A percentile compares a stretch with the other conserved stretches of the same genome.
These are phyloP conservation scores for Cutaneotrichosporon arboriforme DNA, from an alignment of 1,284 basidiomycete species.

Conservation along the genomic window DNA sequence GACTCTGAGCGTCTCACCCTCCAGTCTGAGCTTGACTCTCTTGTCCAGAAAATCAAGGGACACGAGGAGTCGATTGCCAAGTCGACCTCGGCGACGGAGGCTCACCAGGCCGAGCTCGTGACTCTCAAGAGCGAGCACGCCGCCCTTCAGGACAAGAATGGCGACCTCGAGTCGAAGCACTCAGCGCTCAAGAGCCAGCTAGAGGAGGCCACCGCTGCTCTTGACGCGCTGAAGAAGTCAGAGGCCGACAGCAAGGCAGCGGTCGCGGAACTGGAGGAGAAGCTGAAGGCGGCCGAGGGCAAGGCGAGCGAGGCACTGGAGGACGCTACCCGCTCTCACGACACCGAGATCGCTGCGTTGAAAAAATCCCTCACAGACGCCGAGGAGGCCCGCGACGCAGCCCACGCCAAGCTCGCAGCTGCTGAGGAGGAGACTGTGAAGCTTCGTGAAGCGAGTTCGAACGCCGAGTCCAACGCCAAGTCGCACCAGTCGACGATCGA, in stretches of 20 bases:
- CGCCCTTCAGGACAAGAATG: slow-evolving; percentile 18
- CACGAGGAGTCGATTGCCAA: slow-evolving; percentile 13
- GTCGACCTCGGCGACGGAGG: slow-evolving; percentile 8
- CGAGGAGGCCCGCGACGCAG: slow-evolving; percentile 14
- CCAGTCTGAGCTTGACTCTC: slow-evolving; percentile 8
- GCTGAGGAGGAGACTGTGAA: slow-evolving; percentile 5
- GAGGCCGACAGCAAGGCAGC: slow-evolving; percentile 16
- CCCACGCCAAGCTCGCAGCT: slow-evolving; percentile 15
- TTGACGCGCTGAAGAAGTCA: slow-evolving; percentile 19
- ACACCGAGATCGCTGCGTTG: slow-evolving; percentile 4
- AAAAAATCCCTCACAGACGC: slow-evolving; percentile 10
- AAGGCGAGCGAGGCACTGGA: slow-evolving; percentile 10
- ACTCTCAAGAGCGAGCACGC: slow-evolving; percentile 21
- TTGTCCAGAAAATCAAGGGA: background rate
- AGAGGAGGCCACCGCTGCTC: slow-evolving; percentile 19
- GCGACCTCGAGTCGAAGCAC: slow-evolving; percentile 22
- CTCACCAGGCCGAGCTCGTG: slow-evolving; percentile 17
- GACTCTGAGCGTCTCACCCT: slow-evolving; percentile 15
- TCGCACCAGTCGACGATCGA: slow-evolving; percentile 10
- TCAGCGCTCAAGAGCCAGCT: slow-evolving; percentile 20
- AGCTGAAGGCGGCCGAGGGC: slow-evolving; percentile 18
- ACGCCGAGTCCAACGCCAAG: background rate
- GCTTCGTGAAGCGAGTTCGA: background rate
- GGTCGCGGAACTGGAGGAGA: slow-evolving; percentile 19
- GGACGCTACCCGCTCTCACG: background rate